Conservation (phyloP, 176 grass and related monocot species). For the Neostapfia colusana region DNA sequence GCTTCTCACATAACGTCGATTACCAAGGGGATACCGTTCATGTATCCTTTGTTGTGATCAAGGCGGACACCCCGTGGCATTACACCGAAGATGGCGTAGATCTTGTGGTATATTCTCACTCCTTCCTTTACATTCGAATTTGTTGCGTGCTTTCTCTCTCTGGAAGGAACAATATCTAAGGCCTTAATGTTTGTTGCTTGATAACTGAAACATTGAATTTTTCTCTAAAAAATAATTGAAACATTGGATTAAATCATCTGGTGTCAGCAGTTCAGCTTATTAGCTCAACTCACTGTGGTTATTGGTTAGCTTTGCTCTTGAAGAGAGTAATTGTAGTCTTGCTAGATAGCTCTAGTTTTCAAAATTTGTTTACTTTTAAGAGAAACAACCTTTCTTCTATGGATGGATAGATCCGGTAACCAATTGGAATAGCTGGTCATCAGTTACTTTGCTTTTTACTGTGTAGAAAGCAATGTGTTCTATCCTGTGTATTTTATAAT, state of each 20-base stretch:
- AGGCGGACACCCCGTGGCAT: constrained; percentile 88
- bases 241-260: background rate
- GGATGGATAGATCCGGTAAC: background rate
- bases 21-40: constrained; percentile 85
- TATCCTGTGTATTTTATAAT: background rate
- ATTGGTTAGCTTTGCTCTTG: background rate
- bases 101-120: constrained; percentile 65
- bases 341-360: background rate
- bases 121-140: background rate
- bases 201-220: background rate
- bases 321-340: background rate
- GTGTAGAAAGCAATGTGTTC: background rate
- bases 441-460: background rate
- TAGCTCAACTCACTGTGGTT: background rate
- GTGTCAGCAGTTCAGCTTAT: background rate
- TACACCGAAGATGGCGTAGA: constrained; percentile 81
- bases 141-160: background rate
- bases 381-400: background rate
- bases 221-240: background rate
- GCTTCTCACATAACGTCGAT: constrained; percentile 80
- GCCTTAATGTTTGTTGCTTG: background rate
- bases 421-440: background rate
- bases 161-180: background rate
- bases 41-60: constrained; percentile 90
- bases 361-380: background rate